Base-by-base conservation (phyloP, 176 grass and related monocot species). In the Pontederia crassipes region DNA sequence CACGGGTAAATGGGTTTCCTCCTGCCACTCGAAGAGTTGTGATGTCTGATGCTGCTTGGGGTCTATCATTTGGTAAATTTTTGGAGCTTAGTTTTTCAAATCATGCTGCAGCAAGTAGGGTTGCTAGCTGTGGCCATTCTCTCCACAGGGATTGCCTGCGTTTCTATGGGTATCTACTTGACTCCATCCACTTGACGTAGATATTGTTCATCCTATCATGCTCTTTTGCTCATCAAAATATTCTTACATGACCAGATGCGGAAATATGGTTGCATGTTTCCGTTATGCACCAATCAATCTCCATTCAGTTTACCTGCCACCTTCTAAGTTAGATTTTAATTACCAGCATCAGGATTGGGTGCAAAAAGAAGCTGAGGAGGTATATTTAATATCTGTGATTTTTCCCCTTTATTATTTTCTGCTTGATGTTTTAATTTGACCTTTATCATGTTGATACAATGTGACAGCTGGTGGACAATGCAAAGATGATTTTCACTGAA, bases 11-110 rank as follows among this genome's bases (percentile, higher is more conserved):
- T 59, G 82, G 59, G 24, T 70, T 98, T 26, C 93, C 93, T 64
- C 87, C 93, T 74, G 74, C 81, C 70, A 98, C 82, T 88, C 88
- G 86, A 76, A 88, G 93, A 82, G 58, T 98, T 60, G 87, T 98
- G 70, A 98, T 98, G 87, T 92, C 93, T 85, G 93, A 92, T 83
- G 93, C 93, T 80, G 93, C 87, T 29, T 98, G 87, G 87, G 86
- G 93, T 46, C 80, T 98, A 72, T 98, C 93, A 35, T 85, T 98
- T 72, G 93, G 93, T 73, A 92, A 98, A 85, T 97, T 97, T 88
- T 78, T 97, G 77, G 93, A 92, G 75, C 87, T 97, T 72, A 97
- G 93, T 78, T 97, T 97, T 70, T 97, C 93, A 71, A 97, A 97
- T 75, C 87, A 97, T 85, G 87, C 87, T 52, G 84, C 87, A 70